Base-by-base conservation (phyloP, 2,329 filamentous ascomycete genomes). In the Pezicula carpinea region DNA sequence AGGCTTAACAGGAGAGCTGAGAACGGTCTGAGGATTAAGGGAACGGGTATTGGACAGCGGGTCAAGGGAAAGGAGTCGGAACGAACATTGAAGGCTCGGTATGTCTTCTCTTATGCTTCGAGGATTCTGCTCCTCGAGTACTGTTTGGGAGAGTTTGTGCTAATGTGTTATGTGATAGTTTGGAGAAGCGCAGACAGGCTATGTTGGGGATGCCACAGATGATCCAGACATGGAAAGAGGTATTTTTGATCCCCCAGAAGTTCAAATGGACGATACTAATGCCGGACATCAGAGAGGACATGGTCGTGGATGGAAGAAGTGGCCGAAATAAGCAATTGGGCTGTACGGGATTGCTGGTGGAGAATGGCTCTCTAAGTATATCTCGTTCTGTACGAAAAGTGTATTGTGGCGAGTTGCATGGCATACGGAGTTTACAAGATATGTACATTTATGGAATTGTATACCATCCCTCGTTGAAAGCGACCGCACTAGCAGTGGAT, bases 21-120 rank as follows among this genome's bases (percentile, higher is more conserved):
- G 73, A 77, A 85, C 54, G 92, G 91, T 42, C 66, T 96, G 66
- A 77, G 84, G 53, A 87, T 96, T 49, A 92, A 91, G 79, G 92
- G 92, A 59, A 97, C 92, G 1, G 92, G 93, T 75, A 83, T 89
- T 57, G 92, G 90, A 48, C 84, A 96, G 71, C 83, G 79, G 69
- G 92, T 96, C 66, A 99, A 97, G 85, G 93, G 93, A 68, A 92
- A 96, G 70, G 77, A 82, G 59, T 88, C 91, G 82, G 93, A 99
- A 76, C 82, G 93, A 65, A 86, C 85, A 61, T 74, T 96, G 73
- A 84, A 87, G 70, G 75, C 79, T 52, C 82, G 84, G 75, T 82
- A 81, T 54, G 80, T 75, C 46, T 47, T 53, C 14, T 36, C 34
- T 23, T 46, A 31, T 36, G 26, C 26, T 11, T 11, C 26, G 26